Conservation (phyloP, 2,329 filamentous ascomycete species). For the Paecilomyces dactylethromorphus region DNA sequence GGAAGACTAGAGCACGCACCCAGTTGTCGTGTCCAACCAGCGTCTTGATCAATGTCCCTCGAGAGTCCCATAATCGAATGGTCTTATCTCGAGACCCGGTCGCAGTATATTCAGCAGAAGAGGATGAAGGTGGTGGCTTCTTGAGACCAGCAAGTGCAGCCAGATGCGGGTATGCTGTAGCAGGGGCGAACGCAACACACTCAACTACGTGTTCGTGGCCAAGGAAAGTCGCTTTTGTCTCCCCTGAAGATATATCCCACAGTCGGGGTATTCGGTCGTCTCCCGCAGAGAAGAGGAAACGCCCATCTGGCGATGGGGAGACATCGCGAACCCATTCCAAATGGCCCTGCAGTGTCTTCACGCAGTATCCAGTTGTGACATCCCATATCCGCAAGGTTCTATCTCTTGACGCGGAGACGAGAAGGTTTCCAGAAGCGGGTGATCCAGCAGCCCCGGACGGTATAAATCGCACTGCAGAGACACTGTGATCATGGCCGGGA, state of each 20-base stretch:
- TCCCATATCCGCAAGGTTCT: constrained; percentile 86
- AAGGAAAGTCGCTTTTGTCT: constrained; percentile 71
- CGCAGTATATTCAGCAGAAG: constrained; percentile 79
- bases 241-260: constrained; percentile 74
- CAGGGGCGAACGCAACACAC: constrained; percentile 80
- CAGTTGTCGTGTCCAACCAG: constrained; percentile 89
- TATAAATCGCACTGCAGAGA: constrained; percentile 82
- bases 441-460: constrained; percentile 73
- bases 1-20: constrained; percentile 80
- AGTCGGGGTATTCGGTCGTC: constrained; percentile 75
- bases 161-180: constrained; percentile 69
- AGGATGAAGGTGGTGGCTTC: constrained; percentile 67
- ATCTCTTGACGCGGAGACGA: constrained; percentile 81
- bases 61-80: constrained; percentile 81
- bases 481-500: constrained; percentile 85
- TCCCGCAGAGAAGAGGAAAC: constrained; percentile 74
- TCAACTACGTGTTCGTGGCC: constrained; percentile 84
- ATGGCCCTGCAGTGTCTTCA: constrained; percentile 83
- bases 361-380: constrained; percentile 83
- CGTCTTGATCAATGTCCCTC: constrained; percentile 78
- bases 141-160: constrained; percentile 73
- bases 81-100: constrained; percentile 86
- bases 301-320: constrained; percentile 72
- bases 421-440: constrained; percentile 72
- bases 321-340: constrained; percentile 89